phyloP scores from a whole-genome alignment of 2,329 filamentous ascomycete species.

The Colletotrichum gigasporum region DNA sequence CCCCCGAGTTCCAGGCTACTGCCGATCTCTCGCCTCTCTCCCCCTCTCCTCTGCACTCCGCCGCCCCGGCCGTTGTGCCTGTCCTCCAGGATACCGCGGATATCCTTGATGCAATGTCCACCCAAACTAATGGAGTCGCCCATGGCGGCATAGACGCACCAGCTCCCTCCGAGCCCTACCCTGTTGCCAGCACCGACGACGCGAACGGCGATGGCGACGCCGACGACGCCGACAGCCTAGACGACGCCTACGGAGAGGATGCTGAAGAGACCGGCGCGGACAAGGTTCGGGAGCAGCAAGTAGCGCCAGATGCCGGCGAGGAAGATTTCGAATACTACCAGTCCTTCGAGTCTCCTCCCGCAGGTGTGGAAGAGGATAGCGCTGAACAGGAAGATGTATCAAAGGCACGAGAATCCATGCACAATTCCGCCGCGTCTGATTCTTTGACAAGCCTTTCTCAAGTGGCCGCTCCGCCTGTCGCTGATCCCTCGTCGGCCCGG shows the following conservation, averaged over 20 bases:
- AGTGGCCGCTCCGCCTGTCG: slow-evolving; percentile 42
- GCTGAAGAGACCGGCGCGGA: slow-evolving; percentile 40
- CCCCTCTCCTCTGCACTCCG: slow-evolving; percentile 57
- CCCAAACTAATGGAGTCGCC: slow-evolving; percentile 36
- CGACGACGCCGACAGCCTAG: slow-evolving; percentile 53
- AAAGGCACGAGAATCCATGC: slow-evolving; percentile 54
- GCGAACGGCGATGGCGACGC: slow-evolving; percentile 41
- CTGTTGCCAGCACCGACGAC: slow-evolving; percentile 28
- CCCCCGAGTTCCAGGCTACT: slow-evolving; percentile 58
- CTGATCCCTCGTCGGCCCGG: slow-evolving; percentile 43
- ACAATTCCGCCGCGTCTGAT: slow-evolving; percentile 51
- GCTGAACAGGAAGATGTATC: slow-evolving; percentile 51
- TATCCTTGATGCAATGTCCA: slow-evolving; percentile 55
- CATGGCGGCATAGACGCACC: slow-evolving; percentile 32
- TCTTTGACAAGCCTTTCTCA: slow-evolving; percentile 43
- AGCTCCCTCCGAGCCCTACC: slow-evolving; percentile 31
- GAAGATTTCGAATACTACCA: slow-evolving; percentile 64
- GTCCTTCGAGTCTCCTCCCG: slow-evolving; percentile 59
- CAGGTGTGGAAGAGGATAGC: slow-evolving; percentile 45
- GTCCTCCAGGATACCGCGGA: slow-evolving; percentile 63
- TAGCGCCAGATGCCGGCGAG: slow-evolving; percentile 42
- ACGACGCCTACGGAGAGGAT: slow-evolving; percentile 57
- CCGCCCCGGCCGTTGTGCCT: slow-evolving; percentile 57
- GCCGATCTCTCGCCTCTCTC: slow-evolving; percentile 63
- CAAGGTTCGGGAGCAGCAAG: slow-evolving; percentile 40